These are phyloP conservation scores for Rhizopus delemar DNA, from an alignment of 371 early-diverging fungal species.

Conservation along the genomic window DNA sequence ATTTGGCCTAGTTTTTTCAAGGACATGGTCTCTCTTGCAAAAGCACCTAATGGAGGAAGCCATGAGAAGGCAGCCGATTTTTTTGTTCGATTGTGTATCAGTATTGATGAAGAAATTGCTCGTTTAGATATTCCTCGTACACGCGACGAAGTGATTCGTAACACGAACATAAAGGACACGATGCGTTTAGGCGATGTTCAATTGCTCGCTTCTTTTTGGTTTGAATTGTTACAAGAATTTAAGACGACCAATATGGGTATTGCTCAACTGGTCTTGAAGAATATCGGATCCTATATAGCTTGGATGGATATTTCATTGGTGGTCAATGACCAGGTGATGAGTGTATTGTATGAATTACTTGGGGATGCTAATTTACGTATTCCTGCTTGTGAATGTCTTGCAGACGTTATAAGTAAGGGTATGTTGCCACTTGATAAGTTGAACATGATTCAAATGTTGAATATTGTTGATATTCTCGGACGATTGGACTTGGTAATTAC, in stretches of 20 bases:
- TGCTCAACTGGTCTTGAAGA: conserved; percentile 64
- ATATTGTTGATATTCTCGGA: conserved; percentile 66
- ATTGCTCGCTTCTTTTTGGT: conserved; percentile 78
- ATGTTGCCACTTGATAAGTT: conserved; percentile 90
- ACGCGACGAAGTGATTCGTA: conserved; percentile 72
- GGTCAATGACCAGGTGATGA: conserved; percentile 82
- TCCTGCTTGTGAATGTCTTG: conserved; percentile 81
- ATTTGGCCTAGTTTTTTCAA: conserved; percentile 88
- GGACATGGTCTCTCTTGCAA: conserved; percentile 75
- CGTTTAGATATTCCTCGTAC: conserved; percentile 72
- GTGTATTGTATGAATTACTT: conserved; percentile 74
- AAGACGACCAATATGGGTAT: conserved; percentile 54
- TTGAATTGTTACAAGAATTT: conserved; percentile 63
- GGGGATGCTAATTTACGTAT: conserved; percentile 59
- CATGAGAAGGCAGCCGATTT: conserved; percentile 74
- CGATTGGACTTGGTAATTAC: conserved; percentile 51
- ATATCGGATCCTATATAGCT: conserved; percentile 69
- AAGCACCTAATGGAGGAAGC: conserved; percentile 41
- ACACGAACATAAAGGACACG: conserved; percentile 84
- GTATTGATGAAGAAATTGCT: conserved; percentile 92
- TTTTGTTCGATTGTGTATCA: conserved; percentile 76
- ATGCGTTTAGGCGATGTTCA: conserved; percentile 88
- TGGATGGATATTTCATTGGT: conserved; percentile 95
- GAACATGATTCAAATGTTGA: conserved; percentile 78
- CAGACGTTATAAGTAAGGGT: conserved; percentile 86